Percentiles rank a stretch among this genome's conserved stretches.
Evolutionary conservation across 305 asterid species (phyloP).

Genomic region (Withania somnifera): DNA sequence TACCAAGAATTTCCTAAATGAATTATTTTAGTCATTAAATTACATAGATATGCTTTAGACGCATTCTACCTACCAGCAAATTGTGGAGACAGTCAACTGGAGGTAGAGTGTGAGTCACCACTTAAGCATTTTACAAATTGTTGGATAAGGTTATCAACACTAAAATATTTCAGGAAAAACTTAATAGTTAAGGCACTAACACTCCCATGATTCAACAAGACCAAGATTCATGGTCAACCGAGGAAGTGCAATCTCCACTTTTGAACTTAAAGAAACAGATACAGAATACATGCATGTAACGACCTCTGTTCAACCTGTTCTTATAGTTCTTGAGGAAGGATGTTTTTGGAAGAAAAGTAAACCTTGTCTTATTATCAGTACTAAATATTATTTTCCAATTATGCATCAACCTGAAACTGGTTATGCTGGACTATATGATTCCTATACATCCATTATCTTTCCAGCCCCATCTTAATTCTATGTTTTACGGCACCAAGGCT

Average conservation of each 20-base stretch:
- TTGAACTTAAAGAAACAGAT: background rate
- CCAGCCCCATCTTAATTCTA: background rate
- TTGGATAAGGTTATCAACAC: background rate
- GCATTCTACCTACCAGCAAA: background rate
- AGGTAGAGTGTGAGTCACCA: background rate
- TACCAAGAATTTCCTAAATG: background rate
- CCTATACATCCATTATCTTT: background rate
- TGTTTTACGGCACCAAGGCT: background rate
- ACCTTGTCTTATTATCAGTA: background rate
- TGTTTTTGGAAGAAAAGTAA: background rate
- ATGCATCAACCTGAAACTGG: background rate
- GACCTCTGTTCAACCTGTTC: background rate
- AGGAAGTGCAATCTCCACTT: background rate
- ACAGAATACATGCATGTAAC: background rate
- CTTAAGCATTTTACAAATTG: background rate
- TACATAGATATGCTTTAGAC: background rate
- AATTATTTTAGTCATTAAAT: background rate
- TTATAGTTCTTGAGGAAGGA: background rate
- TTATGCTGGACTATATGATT: background rate
- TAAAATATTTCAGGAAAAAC: background rate
- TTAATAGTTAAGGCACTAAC: background rate
- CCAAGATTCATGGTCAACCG: background rate
- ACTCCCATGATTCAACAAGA: background rate
- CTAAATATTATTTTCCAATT: background rate
- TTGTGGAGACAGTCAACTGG: background rate